These are phyloP conservation scores for Talaromyces sp. DNA, from an alignment of 2,329 filamentous ascomycete species.

Conservation along the genomic window DNA sequence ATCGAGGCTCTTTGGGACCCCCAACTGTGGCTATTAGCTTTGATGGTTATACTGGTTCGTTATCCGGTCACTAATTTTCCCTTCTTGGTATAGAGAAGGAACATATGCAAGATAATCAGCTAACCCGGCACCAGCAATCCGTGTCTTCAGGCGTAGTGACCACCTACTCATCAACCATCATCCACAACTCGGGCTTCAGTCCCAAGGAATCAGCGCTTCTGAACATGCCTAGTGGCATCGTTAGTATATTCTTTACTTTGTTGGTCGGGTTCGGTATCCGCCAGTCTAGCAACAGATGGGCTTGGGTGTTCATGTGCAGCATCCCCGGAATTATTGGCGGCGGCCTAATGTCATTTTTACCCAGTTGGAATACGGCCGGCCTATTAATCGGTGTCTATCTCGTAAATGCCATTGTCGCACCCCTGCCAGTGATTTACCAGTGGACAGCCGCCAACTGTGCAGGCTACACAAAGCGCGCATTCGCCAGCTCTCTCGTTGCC, in stretches of 20 bases:
- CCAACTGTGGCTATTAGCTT: constrained; percentile 42
- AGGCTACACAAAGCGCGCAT: constrained; percentile 49
- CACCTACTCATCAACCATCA: constrained; percentile 43
- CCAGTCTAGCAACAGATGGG: constrained; percentile 35
- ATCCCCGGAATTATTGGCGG: constrained; percentile 46
- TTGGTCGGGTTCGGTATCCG: constrained; percentile 39
- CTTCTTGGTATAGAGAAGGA: neutral
- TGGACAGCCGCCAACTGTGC: constrained; percentile 47
- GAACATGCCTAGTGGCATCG: constrained; percentile 40
- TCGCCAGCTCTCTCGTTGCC: constrained; percentile 42
- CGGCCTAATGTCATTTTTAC: constrained; percentile 31
- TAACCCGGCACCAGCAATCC: constrained; percentile 24
- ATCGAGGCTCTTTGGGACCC: constrained; percentile 42
- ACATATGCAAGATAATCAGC: constrained; percentile 1
- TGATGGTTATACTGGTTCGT: constrained; percentile 19
- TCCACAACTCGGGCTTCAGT: constrained; percentile 39
- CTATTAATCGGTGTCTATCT: constrained; percentile 44
- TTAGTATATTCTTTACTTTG: constrained; percentile 39
- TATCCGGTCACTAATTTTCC: neutral
- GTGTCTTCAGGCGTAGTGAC: constrained; percentile 44
- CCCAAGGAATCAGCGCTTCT: constrained; percentile 41
- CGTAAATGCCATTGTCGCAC: constrained; percentile 41
- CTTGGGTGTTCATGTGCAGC: constrained; percentile 40
- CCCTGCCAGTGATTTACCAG: constrained; percentile 42
- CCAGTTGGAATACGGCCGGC: constrained; percentile 36